A percentile compares a stretch with the other conserved stretches of the same genome.
phyloP scores from a whole-genome alignment of 108 stramenopile species.

The Cyclotella choctawhatcheeana region DNA sequence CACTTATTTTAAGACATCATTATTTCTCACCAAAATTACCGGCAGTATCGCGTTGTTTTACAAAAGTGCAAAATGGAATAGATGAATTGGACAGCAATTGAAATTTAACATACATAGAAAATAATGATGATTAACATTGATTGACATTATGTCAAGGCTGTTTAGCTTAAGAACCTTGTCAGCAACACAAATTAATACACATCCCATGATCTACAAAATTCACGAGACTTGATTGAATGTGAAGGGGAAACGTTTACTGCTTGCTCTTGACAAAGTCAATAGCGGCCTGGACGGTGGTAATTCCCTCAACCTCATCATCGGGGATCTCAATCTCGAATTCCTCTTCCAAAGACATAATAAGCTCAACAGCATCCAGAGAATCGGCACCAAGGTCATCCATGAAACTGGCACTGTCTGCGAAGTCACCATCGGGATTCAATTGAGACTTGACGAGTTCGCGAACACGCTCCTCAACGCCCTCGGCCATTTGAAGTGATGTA shows the following conservation, averaged over 20 bases:
- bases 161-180: conserved; percentile 23
- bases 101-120: too few relatives aligned
- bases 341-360: conserved; percentile 98
- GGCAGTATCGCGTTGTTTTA: too few relatives aligned
- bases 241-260: conserved; percentile 25
- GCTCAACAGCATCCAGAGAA: conserved; percentile 96
- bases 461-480: conserved; percentile 58
- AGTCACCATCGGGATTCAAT: conserved; percentile 54
- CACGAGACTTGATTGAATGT: background rate
- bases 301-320: conserved; percentile 94
- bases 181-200: conserved; percentile 6
- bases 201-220: conserved; percentile 16
- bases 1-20: too few relatives aligned
- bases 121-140: too few relatives aligned
- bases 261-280: conserved; percentile 78
- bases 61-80: too few relatives aligned
- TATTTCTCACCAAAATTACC: too few relatives aligned
- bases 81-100: too few relatives aligned
- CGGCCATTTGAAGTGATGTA: conserved; percentile 56
- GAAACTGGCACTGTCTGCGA: conserved; percentile 82
- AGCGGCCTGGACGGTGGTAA: conserved; percentile 90
- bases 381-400: conserved; percentile 96
- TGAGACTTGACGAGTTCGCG: conserved; percentile 50
- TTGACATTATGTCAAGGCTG: background rate
- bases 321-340: conserved; percentile 97